Evolutionary conservation across 805 yeast genomes (phyloP).

Genomic region (Cyberlindnera galapagoensis): DNA sequence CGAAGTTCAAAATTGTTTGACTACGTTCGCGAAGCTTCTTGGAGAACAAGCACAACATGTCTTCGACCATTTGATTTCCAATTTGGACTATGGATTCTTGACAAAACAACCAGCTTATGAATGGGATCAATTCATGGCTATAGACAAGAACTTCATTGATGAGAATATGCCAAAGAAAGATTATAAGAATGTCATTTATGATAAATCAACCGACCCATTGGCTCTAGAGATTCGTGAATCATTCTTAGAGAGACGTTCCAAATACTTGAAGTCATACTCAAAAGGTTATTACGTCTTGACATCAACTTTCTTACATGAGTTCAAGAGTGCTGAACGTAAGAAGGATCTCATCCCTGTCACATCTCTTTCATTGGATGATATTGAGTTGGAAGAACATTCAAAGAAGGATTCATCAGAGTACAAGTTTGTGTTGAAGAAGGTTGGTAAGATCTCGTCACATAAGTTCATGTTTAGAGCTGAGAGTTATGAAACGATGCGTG

Average conservation of each 20-base stretch:
- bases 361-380: constrained; percentile 74
- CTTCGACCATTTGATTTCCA: constrained; percentile 57
- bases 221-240: constrained; percentile 71
- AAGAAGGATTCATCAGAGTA: constrained; percentile 57
- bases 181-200: constrained; percentile 55
- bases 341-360: constrained; percentile 77
- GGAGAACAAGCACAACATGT: constrained; percentile 72
- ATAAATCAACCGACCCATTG: constrained; percentile 62
- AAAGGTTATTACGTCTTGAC: constrained; percentile 89
- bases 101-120: constrained; percentile 75
- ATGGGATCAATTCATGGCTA: constrained; percentile 78
- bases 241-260: constrained; percentile 80
- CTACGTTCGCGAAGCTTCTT: constrained; percentile 61
- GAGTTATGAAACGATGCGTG: constrained; percentile 68
- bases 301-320: constrained; percentile 83
- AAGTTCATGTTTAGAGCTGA: constrained; percentile 96
- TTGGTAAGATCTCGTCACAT: constrained; percentile 75
- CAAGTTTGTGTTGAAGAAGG: constrained; percentile 77
- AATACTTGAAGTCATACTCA: constrained; percentile 85
- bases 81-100: constrained; percentile 62
- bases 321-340: constrained; percentile 75
- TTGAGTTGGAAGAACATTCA: constrained; percentile 78
- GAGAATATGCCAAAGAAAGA: constrained; percentile 56
- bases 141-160: constrained; percentile 67
- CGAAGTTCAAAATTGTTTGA: constrained; percentile 79